Base-by-base conservation (phyloP, 495 filamentous ascomycete species). In the Penicillium desertorum region DNA sequence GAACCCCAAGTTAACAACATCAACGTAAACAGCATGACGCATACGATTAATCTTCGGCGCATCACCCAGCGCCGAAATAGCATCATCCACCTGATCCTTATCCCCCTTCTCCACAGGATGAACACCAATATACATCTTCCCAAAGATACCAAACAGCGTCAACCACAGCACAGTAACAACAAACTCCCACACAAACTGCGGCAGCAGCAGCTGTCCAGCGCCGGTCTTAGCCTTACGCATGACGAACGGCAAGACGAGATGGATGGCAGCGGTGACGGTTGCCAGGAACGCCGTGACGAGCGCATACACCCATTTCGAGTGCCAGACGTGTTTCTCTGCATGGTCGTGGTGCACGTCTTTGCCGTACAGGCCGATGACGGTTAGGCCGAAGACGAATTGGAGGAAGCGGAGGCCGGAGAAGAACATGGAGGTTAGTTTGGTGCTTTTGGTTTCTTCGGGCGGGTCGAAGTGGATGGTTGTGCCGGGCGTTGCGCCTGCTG, bases 1-100 rank as follows among this genome's bases (percentile, higher is more conserved):
- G 23, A 96, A 72, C 34, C 88, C 56, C 68, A 88, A 80, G 64
- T 87, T 88, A 22, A 83, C 71, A 48, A 95, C 73, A 71, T 92
- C 89, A 22, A 95, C 73, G 90, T 90, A 96, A 29, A 92, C 89
- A 27, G 91, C 90, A 70, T 87, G 84, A 71, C 91, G 88, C 91
- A 96, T 94, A 30, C 88, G 79, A 61, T 78, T 74, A 48, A 91
- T 79, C 63, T 70, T 71, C 32, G 51, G 19, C 20, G 55, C 59
- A 67, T 69, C 64, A 20, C 62, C 63, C 27, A 66, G 34, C 5
- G 8, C 46, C 10, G 43, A 44, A 50, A 36, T 20, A 2, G 43
- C 44, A 50, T 32, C 17, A 37, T 41, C 49, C n/a, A n/a, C n/a
- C n/a, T n/a, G n/a, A n/a, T n/a, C n/a, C 65, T 87, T 56, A 2